Evolutionary conservation across 2,329 filamentous ascomycete genomes (phyloP), one percentile per base, ranked within the genome.

Genomic region (Xylariaceae sp.): DNA sequence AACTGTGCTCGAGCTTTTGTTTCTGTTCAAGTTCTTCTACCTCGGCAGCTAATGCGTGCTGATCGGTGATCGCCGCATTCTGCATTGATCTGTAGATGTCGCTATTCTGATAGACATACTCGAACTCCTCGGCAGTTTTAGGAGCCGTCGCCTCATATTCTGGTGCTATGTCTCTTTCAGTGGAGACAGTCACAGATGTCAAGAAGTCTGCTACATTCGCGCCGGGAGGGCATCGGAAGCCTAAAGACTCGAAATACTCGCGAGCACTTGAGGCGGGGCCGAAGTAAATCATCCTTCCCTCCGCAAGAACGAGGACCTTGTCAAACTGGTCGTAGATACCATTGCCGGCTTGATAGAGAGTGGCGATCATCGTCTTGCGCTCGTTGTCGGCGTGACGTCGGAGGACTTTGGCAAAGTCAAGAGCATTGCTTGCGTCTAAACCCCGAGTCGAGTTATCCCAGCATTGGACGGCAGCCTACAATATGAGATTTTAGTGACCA

Each of bases 131-230:
- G 1, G 83, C 75, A 0, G 81, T 84, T 4, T 80, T 72, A 1
- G 83, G 83, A 1, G 81, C 76, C 39, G 70, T 69, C 51, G 81
- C 63, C 60, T 85, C 78, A 66, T 74, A 84, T 2, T 80, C 82
- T 14, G 75, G 63, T 38, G 74, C 75, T 15, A 83, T 64, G 31
- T 78, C 70, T 31, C 83, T 73, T 51, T 84, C 83, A 47, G 81
- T 72, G 1, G 76, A 71, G 39, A 81, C 80, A 7, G 83, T 89
- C 61, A 91, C 83, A 2, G 85, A 89, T 0, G 87, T 91, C 32
- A 91, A 69, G 67, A 91, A 92, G 64, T 92, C 88, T 15, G 73
- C 83, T 0, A 84, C 85, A 0, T 86, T 90, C 77, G 85, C 82
- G 12, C 87, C 78, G 18, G 82, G 76, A 0, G 87, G 86, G 60